Base-by-base conservation (phyloP, 768 basidiomycete species). In the Calocybe gangraenosa region DNA sequence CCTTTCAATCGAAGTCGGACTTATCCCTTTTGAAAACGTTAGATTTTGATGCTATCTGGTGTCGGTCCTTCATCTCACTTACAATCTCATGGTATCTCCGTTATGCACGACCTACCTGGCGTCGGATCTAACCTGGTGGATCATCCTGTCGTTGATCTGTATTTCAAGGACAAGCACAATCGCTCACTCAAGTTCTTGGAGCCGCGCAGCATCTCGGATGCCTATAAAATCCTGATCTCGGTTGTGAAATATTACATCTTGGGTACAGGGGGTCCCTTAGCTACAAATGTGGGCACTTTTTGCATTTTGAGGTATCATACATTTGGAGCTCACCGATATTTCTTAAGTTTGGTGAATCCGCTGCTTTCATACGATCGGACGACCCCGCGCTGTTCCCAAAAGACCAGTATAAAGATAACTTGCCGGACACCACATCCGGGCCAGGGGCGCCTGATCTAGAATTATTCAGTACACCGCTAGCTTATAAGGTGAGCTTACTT, bases 81-180 rank as follows among this genome's bases (percentile, higher is more conserved):
- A 30, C 51, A 66, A 9, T 59, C 67, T 30, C 65, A 81, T 45
- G 62, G 63, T 4, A 81, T 93, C 17, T 67, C 76, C 0, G 63
- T 81, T 22, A 64, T 82, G 15, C 57, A 77, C 5, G 79, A 90
- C 53, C 74, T 85, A 1, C 82, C 85, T 0, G 81, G 81, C 9
- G 88, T 93, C 15, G 91, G 91, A 11, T 67, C 74, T 7, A 74
- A 90, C 58, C 73, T 92, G 14, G 67, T 75, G 36, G 90, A 92
- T 56, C 90, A 92, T 54, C 68, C 73, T 3, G 69, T 72, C 11
- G 70, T 84, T 40, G 67, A 73, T 53, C 41, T 79, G 19, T 68
- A 70, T 51, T 70, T 76, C 59, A 71, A 70, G 50, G 79, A 82
- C 50, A 81, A 73, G 42, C 63, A 62, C 2, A 65, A 73, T 41